Evolutionary conservation across 306 rosid genomes (phyloP).

Genomic region (Dicorynia guianensis): DNA sequence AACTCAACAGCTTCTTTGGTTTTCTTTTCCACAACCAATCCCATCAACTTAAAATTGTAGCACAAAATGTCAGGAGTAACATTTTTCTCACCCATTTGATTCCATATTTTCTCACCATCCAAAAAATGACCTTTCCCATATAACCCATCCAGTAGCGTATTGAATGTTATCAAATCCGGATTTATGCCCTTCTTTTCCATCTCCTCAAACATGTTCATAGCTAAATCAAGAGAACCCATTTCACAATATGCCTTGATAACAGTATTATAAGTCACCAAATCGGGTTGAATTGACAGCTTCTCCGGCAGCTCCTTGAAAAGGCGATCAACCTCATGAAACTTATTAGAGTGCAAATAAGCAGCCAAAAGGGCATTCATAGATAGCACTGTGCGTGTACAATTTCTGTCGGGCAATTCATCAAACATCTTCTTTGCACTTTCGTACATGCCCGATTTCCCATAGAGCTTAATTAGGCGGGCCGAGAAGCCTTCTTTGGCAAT

Average conservation of each 20-base stretch:
- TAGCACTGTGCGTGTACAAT: conserved; percentile 56
- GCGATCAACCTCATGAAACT: conserved; percentile 49
- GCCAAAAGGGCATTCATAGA: conserved; percentile 75
- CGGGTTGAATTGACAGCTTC: conserved; percentile 59
- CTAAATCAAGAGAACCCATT: conserved; percentile 63
- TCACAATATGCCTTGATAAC: conserved; percentile 60
- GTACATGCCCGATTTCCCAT: conserved; percentile 64
- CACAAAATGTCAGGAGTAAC: conserved; percentile 57
- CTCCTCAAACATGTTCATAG: conserved; percentile 49
- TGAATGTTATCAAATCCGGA: conserved; percentile 66
- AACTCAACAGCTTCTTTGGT: conserved; percentile 57
- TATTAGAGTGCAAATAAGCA: conserved; percentile 64
- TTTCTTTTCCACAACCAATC: conserved; percentile 65
- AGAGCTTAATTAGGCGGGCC: conserved; percentile 52
- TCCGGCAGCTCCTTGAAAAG: conserved; percentile 55
- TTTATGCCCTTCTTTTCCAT: conserved; percentile 61
- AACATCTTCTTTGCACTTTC: conserved; percentile 66
- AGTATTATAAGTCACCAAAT: conserved; percentile 73
- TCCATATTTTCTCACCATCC: conserved; percentile 74
- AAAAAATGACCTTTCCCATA: conserved; percentile 52
- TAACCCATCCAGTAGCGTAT: conserved; percentile 64
- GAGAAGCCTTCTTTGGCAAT: conserved; percentile 73
- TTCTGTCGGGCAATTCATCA: conserved; percentile 74
- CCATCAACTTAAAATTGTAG: conserved; percentile 66
- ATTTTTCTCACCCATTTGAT: conserved; percentile 53